Base-by-base conservation (phyloP, 2,329 filamentous ascomycete genomes). In the Stagonosporopsis rhizophila region DNA sequence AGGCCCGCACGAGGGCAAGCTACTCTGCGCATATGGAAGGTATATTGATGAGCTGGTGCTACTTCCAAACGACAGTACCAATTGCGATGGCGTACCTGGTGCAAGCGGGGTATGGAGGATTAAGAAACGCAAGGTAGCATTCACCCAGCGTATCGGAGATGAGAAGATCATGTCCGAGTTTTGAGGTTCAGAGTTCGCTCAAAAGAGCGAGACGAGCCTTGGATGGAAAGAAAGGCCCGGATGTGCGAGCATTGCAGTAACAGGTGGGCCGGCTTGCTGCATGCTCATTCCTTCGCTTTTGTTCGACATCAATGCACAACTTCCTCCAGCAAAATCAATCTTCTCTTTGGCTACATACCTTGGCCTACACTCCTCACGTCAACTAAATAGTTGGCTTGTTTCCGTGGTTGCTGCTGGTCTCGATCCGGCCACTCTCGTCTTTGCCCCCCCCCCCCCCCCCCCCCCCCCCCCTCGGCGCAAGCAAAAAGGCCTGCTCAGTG, bases 31-130 rank as follows among this genome's bases (percentile, higher is more conserved):
- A 15, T 79, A 76, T 54, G 78, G 78, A 9, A 75, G 66, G 50
- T 80, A 80, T 52, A 60, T 71, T 4, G 79, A 80, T 56, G 65
- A 72, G 34, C 57, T 80, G 8, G 64, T 76, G 1, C 59, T 71
- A 25, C 46, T 70, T 20, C 60, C 61, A 34, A 60, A 62, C 19
- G 61, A 58, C 14, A 55, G 57, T 5, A 66, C 58, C 8, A 62
- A 70, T 41, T 57, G 39, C 12, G 71, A 75, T 41, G 70, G 70
- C 12, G 67, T 74, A 32, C 65, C 65, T 23, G 77, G 77, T 12
- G 75, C 76, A 25, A 76, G 71, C 44, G 77, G 77, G 0, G 55
- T 71, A 15, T 80, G 78, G 78, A 64, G 73, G 51, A 76, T 80
- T 27, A 65, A 57, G 30, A 71, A 62, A 46, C 61, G 78, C 27